Conservation (phyloP, 1,284 basidiomycete genomes). For the Cryptococcus amylolentus region DNA sequence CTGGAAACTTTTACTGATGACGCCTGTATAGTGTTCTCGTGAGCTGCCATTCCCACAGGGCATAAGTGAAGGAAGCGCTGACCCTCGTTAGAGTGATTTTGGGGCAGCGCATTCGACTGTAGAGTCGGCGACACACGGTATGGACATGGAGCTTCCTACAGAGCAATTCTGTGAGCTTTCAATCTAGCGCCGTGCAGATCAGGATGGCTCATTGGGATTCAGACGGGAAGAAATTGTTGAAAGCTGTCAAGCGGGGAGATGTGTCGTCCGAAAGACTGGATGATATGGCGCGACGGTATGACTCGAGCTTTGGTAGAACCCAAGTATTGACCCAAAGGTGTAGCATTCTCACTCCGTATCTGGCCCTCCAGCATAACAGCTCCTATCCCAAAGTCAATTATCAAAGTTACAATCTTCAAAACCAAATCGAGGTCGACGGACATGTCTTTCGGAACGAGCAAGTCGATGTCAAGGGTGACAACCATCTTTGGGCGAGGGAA, state of each 20-base stretch:
- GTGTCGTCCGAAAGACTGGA: conserved; percentile 60
- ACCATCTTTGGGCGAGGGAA: conserved; percentile 32
- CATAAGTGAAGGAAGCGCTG: no score
- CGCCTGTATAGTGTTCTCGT: conserved; percentile 22
- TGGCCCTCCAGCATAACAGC: conserved; percentile 58
- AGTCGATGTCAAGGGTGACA: conserved; percentile 30
- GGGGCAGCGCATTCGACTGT: conserved; percentile 45
- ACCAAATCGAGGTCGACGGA: conserved; percentile 29
- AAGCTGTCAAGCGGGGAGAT: conserved; percentile 64
- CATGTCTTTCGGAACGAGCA: conserved; percentile 32
- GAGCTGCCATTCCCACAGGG: neutral
- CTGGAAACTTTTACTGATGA: conserved; percentile 7
- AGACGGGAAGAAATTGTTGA: conserved; percentile 55
- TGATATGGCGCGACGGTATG: conserved; percentile 47
- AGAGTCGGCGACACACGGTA: conserved; percentile 48
- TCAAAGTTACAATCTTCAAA: conserved; percentile 47
- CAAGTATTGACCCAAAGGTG: neutral
- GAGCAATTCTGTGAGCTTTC: conserved; percentile 30
- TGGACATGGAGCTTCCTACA: conserved; percentile 53
- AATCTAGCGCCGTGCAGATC: no score
- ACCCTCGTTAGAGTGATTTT: conserved; percentile 29
- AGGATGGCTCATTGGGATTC: conserved; percentile 10
- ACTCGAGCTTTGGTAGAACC: neutral
- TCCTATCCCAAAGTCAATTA: conserved; percentile 55
- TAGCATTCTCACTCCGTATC: conserved; percentile 61